Percentiles rank a stretch among this genome's conserved stretches.
Evolutionary conservation across 768 basidiomycete species (phyloP).

Genomic region (Mycena albidolilacea): DNA sequence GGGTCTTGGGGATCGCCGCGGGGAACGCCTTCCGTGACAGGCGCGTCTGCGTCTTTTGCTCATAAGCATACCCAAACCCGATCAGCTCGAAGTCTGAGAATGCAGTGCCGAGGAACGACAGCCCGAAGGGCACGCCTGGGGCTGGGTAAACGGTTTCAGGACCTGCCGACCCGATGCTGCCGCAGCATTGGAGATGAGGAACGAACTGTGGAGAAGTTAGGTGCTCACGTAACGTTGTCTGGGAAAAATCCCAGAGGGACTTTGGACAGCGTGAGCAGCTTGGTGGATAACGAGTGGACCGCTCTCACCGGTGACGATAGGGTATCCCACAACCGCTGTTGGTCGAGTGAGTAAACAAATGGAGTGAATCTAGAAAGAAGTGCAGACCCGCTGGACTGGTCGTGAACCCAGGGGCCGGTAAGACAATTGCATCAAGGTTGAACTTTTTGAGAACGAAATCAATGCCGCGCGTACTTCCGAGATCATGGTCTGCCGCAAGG

Average conservation of each 20-base stretch:
- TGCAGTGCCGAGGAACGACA: slow-evolving; percentile 74
- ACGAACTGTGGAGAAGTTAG: background rate
- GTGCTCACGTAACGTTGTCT: slow-evolving; percentile 53
- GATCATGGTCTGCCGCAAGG: slow-evolving; percentile 59
- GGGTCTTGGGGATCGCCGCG: slow-evolving; percentile 71
- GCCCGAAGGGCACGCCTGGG: slow-evolving; percentile 73
- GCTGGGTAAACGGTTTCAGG: slow-evolving; percentile 62
- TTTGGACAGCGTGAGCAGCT: slow-evolving; percentile 34
- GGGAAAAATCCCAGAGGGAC: slow-evolving; percentile 77
- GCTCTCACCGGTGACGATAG: slow-evolving; percentile 71
- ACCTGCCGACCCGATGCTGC: slow-evolving; percentile 52
- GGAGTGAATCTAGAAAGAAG: background rate
- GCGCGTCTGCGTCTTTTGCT: slow-evolving; percentile 72
- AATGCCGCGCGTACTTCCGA: slow-evolving; percentile 68
- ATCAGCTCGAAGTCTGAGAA: slow-evolving; percentile 74
- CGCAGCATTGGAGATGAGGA: background rate
- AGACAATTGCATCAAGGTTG: slow-evolving; percentile 66
- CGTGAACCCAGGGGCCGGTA: slow-evolving; percentile 60
- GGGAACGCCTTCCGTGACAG: slow-evolving; percentile 63
- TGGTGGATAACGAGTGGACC: background rate
- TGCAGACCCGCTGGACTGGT: slow-evolving; percentile 55
- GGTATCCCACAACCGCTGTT: slow-evolving; percentile 74
- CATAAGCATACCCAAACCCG: slow-evolving; percentile 74
- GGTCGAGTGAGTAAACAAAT: background rate
- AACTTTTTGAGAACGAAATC: slow-evolving; percentile 64